Base-by-base conservation (phyloP, 768 basidiomycete species). In the Trichaptum fuscoviolaceum region DNA sequence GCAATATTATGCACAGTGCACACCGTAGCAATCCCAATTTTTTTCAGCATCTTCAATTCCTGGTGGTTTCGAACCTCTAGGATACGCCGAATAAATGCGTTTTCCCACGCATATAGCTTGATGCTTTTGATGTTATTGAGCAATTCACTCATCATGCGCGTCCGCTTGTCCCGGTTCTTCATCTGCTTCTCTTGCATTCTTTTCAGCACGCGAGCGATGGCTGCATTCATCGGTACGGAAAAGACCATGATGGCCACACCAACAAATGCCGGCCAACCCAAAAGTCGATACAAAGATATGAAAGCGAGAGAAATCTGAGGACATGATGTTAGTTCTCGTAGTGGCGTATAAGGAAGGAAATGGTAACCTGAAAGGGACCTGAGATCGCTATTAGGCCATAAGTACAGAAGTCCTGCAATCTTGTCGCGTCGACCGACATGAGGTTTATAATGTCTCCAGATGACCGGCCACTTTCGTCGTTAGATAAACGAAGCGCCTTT, bases 21-120 rank as follows among this genome's bases (percentile, higher is more conserved):
- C 63, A 89, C 88, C 20, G 87, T 87, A 12, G 83, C 77, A 26
- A 96, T 78, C 1, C 93, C 95, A 65, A 98, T 95, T 74, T 88
- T 92, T 66, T 82, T 83, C 42, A 99, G 81, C 85, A 92, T 88
- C 68, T 81, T 87, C 62, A 99, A 75, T 74, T 96, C 95, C 69
- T 87, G 80, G 66, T 92, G 85, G 73, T 96, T 95, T 58, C 95
- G 82, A 1, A 95, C 90, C 24, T 85, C 81, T n/a, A 89, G 77
- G 34, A 99, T 84, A 65, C 87, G 88, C 63, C 88, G 82, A 30
- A 92, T 83, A 73, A 99, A 98, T 3, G 92, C 90, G 71, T 89
- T 86, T 77, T 99, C 96, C 96, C 96, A 99, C 2, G 92, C 93
- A 75, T 96, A 96, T 4, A 95, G 78, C 73, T 95, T 94, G 75